Conservation (phyloP, 306 rosid species). For the Casuarina equisetifolia region DNA sequence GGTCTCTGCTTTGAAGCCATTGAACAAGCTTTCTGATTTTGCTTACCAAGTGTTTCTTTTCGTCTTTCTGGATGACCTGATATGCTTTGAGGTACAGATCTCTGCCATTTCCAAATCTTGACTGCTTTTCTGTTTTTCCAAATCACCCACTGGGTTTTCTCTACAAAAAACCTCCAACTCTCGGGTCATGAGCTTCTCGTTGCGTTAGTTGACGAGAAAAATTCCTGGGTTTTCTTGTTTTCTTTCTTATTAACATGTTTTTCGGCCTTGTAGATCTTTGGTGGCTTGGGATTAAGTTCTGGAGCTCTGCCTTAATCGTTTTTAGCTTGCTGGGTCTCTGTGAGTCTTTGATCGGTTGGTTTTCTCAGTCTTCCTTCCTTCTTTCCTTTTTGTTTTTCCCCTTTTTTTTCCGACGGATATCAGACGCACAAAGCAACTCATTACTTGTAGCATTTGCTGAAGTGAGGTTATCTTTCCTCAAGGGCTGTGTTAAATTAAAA, state of each 20-base stretch:
- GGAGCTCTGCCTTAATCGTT: slow-evolving; percentile 29
- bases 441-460: background rate
- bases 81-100: slow-evolving; percentile 44
- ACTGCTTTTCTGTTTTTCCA: slow-evolving; percentile 1
- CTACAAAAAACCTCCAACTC: slow-evolving; percentile 21
- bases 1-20: background rate
- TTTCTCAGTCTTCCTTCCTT: slow-evolving; percentile 12
- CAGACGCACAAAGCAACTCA: background rate
- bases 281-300: slow-evolving; percentile 34
- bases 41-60: slow-evolving; percentile 16
- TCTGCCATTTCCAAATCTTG: slow-evolving; percentile 23
- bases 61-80: slow-evolving; percentile 13
- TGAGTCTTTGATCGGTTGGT: slow-evolving; percentile 28
- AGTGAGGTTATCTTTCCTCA: background rate
- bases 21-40: slow-evolving; percentile 27
- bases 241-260: slow-evolving; percentile 10
- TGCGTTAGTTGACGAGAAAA: background rate
- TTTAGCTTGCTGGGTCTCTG: slow-evolving; percentile 4
- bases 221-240: background rate
- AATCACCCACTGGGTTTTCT: slow-evolving; percentile 18
- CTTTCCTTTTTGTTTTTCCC: background rate
- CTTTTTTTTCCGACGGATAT: background rate
- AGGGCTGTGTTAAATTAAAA: background rate
- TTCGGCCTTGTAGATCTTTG: slow-evolving; percentile 37
- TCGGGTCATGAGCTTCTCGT: slow-evolving; percentile 1